Evolutionary conservation across 306 rosid genomes (phyloP), one percentile per base, ranked within the genome.

Genomic region (Coriaria nepalensis): DNA sequence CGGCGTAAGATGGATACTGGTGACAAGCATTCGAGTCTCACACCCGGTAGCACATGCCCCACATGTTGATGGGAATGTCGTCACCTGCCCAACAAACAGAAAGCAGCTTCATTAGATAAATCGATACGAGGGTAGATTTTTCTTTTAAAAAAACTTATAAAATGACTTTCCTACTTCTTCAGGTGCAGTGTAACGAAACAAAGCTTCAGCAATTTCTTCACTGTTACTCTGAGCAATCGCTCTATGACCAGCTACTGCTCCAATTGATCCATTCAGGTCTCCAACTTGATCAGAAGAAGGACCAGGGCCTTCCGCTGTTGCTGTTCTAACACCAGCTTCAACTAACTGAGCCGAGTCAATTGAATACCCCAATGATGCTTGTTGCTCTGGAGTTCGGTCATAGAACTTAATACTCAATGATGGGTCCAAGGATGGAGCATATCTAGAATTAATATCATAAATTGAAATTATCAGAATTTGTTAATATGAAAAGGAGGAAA

Each of bases 1-100:
- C 43, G 40, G 5, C 44, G 29, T 47, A 13, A 12, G 40, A 53
- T 81, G 78, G 95, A 90, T 85, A 85, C 92, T 64, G 49, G 95
- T 90, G 38, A 90, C 76, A 55, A 85, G 84, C 95, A 90, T 90
- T 73, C 98, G 82, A 65, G 98, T 90, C 73, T 90, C 95, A 4
- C 95, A 90, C 20, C 7, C 56, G 8, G 75, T 6, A 7, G 73
- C 67, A 73, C 98, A 90, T 45, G 68, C 58, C 53, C 98, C 94
- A 54, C 98, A 90, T 35, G 98, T 79, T 43, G 98, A 74, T 43
- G 98, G 98, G 66, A 90, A 90, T 60, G 98, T 85, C 95, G 84
- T 90, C 70, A 90, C 98, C 98, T 90, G 73, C 29, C 68, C 66
- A 44, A 43, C 37, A 29, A 33, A 50, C 39, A 53, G 40, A 15